Base-by-base conservation (phyloP, 2,329 filamentous ascomycete species). In the Microdochium bolleyi region DNA sequence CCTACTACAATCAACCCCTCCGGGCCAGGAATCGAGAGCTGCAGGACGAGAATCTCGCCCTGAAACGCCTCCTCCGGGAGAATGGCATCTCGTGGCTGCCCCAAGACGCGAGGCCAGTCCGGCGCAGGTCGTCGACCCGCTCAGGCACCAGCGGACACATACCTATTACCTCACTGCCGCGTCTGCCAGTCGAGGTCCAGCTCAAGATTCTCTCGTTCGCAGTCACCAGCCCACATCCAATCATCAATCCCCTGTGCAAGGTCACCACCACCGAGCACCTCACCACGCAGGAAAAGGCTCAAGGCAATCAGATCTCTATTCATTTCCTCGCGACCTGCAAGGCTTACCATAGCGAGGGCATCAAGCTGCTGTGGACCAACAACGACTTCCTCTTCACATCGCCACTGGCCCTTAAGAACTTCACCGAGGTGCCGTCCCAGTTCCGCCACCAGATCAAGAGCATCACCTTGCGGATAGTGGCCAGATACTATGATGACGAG, bases 361-460 rank as follows among this genome's bases (percentile, higher is more conserved):
- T 65, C 14, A 72, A 69, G 19, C 69, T 73, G 49, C 56, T 83
- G 11, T 80, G 79, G 75, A 65, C 69, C 24, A 74, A 70, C 50
- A 83, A 83, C 60, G 64, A 65, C 0, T 82, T 82, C 57, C 64
- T 73, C 24, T 83, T 83, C 64, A 83, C 79, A 0, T 75, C 69
- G n/a, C 73, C 73, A 24, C 68, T 73, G 37, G 70, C 76, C 2
- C 64, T 83, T 4, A 71, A 70, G 38, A 70, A 73, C 49, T 80
- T 83, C 57, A 65, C 70, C 49, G 73, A 77, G 27, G 63, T 82
- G 34, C 65, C 70, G 48, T 53, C 69, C 11, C 53, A 63, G 3
- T 72, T 72, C 53, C 75, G 79, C 16, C 62, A 70, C 30, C 62
- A 66, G 11, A 70, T 83, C 52, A 68, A 68, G 24, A 66, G 73